Conservation (phyloP, 208 protist species). For the Acanthamoeba triangularis region DNA sequence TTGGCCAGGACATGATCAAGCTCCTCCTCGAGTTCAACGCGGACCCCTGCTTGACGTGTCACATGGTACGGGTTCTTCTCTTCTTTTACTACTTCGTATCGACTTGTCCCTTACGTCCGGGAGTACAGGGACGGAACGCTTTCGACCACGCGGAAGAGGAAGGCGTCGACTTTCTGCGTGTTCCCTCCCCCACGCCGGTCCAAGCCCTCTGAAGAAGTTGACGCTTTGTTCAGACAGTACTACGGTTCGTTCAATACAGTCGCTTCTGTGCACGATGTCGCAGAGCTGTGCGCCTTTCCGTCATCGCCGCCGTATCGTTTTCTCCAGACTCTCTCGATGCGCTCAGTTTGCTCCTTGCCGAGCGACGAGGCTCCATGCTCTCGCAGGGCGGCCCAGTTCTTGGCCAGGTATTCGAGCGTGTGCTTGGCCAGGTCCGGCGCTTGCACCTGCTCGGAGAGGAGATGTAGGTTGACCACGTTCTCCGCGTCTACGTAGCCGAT, state of each 20-base stretch:
- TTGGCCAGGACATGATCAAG: background rate
- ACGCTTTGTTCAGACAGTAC: background rate
- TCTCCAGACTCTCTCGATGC: background rate
- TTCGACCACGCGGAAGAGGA: background rate
- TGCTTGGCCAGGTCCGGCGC: conserved; percentile 39
- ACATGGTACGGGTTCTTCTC: background rate
- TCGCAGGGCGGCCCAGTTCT: background rate
- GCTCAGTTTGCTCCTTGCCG: background rate
- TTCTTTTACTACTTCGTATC: background rate
- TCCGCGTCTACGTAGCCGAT: conserved; percentile 59
- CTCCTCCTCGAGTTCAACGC: conserved; percentile 24
- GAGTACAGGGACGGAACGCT: background rate
- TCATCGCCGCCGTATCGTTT: conserved; percentile 12
- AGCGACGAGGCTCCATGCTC: background rate
- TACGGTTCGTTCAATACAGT: background rate
- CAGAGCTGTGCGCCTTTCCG: background rate
- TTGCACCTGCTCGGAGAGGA: conserved; percentile 53
- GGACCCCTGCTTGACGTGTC: background rate
- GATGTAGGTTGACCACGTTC: conserved; percentile 25
- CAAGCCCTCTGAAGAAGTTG: background rate
- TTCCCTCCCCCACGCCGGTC: background rate
- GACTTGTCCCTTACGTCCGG: background rate
- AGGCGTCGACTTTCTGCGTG: background rate
- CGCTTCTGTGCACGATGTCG: background rate
- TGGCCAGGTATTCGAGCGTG: conserved; percentile 69